Percentiles rank a stretch among this genome's conserved stretches.
Conservation (phyloP, 495 filamentous ascomycete species). For the Pyrenopolyporus hunteri region DNA sequence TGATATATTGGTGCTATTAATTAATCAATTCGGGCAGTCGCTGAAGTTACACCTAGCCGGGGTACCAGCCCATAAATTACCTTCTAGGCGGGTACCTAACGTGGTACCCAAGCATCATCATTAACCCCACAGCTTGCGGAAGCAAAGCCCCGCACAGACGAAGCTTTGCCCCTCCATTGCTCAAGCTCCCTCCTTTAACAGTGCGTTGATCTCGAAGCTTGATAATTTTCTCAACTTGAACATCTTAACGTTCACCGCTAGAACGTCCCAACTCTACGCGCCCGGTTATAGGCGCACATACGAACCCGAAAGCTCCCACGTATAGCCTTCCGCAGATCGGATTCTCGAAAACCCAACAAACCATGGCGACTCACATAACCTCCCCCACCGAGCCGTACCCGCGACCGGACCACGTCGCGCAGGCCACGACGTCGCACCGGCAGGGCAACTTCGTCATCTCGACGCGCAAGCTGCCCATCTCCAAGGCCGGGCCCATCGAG, state of each 20-base stretch:
- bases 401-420: conserved; percentile 39
- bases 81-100: too few relatives aligned
- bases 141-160: conserved; percentile 16
- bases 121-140: background rate
- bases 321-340: too few relatives aligned
- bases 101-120: background rate
- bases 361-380: conserved; percentile 43
- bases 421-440: conserved; percentile 51
- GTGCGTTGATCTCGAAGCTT: background rate
- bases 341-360: too few relatives aligned
- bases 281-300: background rate
- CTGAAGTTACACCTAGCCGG: too few relatives aligned
- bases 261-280: too few relatives aligned
- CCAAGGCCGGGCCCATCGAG: conserved; percentile 89
- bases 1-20: too few relatives aligned
- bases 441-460: conserved; percentile 72
- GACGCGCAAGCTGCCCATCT: conserved; percentile 87
- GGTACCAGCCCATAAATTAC: too few relatives aligned
- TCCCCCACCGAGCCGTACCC: conserved; percentile 50
- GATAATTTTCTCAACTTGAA: background rate
- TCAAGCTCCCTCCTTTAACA: background rate
- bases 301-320: background rate
- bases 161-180: conserved; percentile 22
- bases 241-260: too few relatives aligned
- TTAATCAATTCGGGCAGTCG: too few relatives aligned